phyloP scores from a whole-genome alignment of 805 yeast species.

The Saturnispora sekii region DNA sequence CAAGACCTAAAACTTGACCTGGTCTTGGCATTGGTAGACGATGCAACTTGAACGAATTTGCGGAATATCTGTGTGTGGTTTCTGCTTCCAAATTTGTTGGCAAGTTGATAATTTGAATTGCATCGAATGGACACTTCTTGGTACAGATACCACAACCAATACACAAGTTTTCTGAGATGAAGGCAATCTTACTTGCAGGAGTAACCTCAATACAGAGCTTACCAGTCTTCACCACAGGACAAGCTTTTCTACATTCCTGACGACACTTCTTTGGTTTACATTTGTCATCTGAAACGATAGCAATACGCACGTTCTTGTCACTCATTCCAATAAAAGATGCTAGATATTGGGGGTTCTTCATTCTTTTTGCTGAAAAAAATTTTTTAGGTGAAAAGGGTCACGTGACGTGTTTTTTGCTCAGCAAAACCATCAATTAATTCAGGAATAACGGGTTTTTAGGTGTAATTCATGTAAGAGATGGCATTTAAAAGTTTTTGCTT shows the following conservation, averaged over 20 bases:
- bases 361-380: neutral
- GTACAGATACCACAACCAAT: constrained; percentile 99
- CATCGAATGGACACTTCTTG: constrained; percentile 96
- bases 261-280: constrained; percentile 98
- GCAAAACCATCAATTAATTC: neutral
- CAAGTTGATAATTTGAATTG: constrained; percentile 88
- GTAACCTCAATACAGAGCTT: constrained; percentile 94
- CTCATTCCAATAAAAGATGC: constrained; percentile 19
- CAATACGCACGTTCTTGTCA: constrained; percentile 64
- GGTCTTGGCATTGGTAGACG: constrained; percentile 98
- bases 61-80: constrained; percentile 95
- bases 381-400: neutral
- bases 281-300: constrained; percentile 87
- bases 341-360: neutral
- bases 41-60: constrained; percentile 94
- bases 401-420: neutral
- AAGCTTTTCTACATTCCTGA: constrained; percentile 93
- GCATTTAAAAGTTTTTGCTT: neutral
- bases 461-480: neutral
- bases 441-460: neutral
- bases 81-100: constrained; percentile 91
- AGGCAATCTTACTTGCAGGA: constrained; percentile 85
- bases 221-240: constrained; percentile 98
- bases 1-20: constrained; percentile 95
- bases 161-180: constrained; percentile 87